Conservation (phyloP, 768 basidiomycete genomes). For the Termitomyces sp. region DNA sequence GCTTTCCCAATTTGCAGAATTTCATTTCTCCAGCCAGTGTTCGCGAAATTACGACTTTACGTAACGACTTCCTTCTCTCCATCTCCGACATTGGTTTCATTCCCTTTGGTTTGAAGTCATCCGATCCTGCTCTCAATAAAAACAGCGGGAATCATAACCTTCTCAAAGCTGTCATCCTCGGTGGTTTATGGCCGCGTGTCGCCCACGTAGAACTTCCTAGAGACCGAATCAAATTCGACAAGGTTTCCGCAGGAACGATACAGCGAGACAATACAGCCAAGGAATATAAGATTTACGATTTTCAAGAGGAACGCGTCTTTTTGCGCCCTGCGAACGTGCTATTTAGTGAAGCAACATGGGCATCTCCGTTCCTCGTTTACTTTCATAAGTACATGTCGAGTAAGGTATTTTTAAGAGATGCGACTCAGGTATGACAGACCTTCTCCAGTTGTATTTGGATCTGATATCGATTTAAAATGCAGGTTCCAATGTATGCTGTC, state of each 20-base stretch:
- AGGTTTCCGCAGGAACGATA: slow-evolving; percentile 76
- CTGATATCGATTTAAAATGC: neutral
- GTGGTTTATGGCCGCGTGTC: slow-evolving; percentile 83
- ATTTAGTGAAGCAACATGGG: slow-evolving; percentile 70
- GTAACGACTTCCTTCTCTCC: slow-evolving; percentile 69
- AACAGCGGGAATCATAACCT: slow-evolving; percentile 68
- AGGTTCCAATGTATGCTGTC: slow-evolving; percentile 87
- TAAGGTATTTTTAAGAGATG: slow-evolving; percentile 83
- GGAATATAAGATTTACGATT: slow-evolving; percentile 80
- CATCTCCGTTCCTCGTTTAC: slow-evolving; percentile 74
- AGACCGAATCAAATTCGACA: slow-evolving; percentile 78
- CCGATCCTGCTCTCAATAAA: slow-evolving; percentile 48
- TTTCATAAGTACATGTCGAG: slow-evolving; percentile 79
- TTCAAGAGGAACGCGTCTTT: slow-evolving; percentile 62
- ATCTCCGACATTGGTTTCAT: slow-evolving; percentile 70
- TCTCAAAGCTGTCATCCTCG: slow-evolving; percentile 78
- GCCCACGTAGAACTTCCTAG: slow-evolving; percentile 69
- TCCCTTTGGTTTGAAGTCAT: slow-evolving; percentile 37
- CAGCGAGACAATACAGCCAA: slow-evolving; percentile 80
- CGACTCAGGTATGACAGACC: slow-evolving; percentile 60
- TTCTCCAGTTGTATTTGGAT: neutral
- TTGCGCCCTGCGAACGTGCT: slow-evolving; percentile 79
- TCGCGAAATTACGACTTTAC: slow-evolving; percentile 73
- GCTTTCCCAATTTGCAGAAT: slow-evolving; percentile 40
- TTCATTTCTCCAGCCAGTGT: slow-evolving; percentile 74